phyloP scores from a whole-genome alignment of 1,139 yeast species.

The Diutina catenulata region DNA sequence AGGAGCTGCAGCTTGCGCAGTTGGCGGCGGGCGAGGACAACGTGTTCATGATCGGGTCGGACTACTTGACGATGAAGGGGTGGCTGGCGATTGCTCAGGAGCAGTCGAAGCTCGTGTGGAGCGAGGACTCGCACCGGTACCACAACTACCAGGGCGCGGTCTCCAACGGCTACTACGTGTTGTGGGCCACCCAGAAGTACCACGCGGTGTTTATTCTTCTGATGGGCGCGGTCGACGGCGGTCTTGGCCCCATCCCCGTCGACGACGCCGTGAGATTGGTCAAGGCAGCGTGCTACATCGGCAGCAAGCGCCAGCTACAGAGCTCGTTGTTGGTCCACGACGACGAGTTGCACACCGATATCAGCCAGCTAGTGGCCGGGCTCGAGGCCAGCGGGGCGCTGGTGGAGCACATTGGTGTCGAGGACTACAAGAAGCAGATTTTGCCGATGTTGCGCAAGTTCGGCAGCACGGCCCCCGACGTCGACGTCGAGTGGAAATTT shows the following conservation, averaged over 20 bases:
- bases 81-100: conserved; percentile 1
- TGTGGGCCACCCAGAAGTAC: conserved; percentile 20
- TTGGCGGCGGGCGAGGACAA: conserved; percentile 18
- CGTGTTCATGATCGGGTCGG: conserved; percentile 18
- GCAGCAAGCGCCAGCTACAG: too few relatives aligned
- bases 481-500: conserved; percentile 28
- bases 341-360: conserved; percentile 10
- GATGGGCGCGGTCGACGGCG: conserved; percentile 28
- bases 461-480: conserved; percentile 17
- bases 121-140: conserved; percentile 9
- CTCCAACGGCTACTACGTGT: conserved; percentile 22
- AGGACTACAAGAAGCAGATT: conserved; percentile 9
- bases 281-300: too few relatives aligned
- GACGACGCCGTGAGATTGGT: too few relatives aligned
- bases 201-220: conserved; percentile 16
- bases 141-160: conserved; percentile 26
- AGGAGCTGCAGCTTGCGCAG: conserved; percentile 11
- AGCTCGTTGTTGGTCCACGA: conserved; percentile 21
- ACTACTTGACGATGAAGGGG: neutral
- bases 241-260: conserved; percentile 14
- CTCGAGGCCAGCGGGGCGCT: conserved; percentile 13
- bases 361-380: conserved; percentile 8
- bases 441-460: conserved; percentile 27
- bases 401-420: conserved; percentile 14
- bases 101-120: conserved; percentile 6